These are phyloP conservation scores for Umbelopsis sp. DNA, from an alignment of 192 early-diverging fungal species.

Conservation along the genomic window DNA sequence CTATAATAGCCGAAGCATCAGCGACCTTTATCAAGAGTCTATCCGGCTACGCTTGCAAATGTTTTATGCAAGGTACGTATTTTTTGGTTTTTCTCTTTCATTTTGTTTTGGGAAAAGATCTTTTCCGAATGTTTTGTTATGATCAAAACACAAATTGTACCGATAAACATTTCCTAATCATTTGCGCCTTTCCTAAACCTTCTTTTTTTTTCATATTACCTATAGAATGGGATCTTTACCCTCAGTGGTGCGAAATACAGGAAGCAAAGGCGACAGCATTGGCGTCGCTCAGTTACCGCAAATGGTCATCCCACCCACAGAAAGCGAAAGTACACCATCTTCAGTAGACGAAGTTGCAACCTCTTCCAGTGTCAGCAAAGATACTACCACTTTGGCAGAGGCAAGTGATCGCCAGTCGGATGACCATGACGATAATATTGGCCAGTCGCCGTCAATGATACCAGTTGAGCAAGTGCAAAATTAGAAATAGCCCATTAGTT, in stretches of 20 bases:
- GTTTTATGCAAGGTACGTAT: slow-evolving; percentile 71
- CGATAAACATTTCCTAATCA: slow-evolving; percentile 19
- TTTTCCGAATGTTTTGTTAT: neutral
- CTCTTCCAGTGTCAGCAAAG: neutral
- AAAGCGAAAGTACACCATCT: slow-evolving; percentile 15
- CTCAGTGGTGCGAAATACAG: slow-evolving; percentile 51
- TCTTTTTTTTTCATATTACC: neutral
- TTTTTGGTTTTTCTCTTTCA: neutral
- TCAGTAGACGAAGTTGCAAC: neutral
- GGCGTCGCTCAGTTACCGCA: slow-evolving; percentile 25
- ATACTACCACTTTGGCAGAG: neutral
- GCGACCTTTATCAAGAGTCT: slow-evolving; percentile 87
- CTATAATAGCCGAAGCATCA: slow-evolving; percentile 69
- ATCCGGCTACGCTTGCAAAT: slow-evolving; percentile 90
- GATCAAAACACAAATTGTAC: neutral
- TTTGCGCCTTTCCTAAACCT: neutral
- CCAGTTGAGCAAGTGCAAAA: slow-evolving; percentile 1
- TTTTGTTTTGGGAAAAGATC: neutral
- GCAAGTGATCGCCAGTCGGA: slow-evolving; percentile 20
- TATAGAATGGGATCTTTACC: slow-evolving; percentile 38
- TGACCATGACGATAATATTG: slow-evolving; percentile 4
- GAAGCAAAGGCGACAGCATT: slow-evolving; percentile 34
- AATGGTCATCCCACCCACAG: slow-evolving; percentile 45
- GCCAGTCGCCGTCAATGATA: slow-evolving; percentile 2
- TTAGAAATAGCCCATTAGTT: no score